Base-by-base conservation (phyloP, 2,329 filamentous ascomycete genomes). In the Bipolaris oryzae region DNA sequence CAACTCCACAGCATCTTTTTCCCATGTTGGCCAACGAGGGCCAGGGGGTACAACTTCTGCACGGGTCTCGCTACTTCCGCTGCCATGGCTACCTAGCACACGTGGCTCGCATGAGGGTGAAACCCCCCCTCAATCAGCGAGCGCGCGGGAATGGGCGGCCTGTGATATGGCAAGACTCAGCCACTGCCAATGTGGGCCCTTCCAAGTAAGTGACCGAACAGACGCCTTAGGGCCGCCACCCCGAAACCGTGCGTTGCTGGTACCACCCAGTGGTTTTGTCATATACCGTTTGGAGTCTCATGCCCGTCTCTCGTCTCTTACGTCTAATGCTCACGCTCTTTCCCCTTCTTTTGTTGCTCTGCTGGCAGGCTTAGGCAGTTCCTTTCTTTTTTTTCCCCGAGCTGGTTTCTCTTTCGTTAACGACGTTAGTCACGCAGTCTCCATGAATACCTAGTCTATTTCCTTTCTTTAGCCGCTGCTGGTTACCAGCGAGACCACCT, bases 271-370 rank as follows among this genome's bases (percentile, higher is more conserved):
- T 66, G 62, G 64, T 70, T 68, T 73, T 64, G 67, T 74, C 74
- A 74, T 74, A 76, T 74, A 76, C 71, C 58, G 64, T 74, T 74
- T 75, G 66, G 66, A 64, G 70, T 76, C 74, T 76, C 73, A 76
- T 72, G 67, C 62, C 59, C 58, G 58, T 66, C 68, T 71, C 71
- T 50, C 68, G 71, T 72, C 66, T 69, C 63, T 62, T 67, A 69
- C 65, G 69, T 70, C 67, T 71, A 66, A 73, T 74, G 71, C 69
- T 64, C 55, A 74, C 70, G 69, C 67, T 76, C 71, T 70, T 73
- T 70, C 65, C 62, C 56, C 69, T 64, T 64, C 55, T 68, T 69
- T 66, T 57, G 67, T 74, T 68, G 70, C 64, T 70, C 72, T 74
- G 72, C 74, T 75, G 74, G 73, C 74, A 74, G 74, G 73, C 74